Conservation (phyloP, 352 stramenopile genomes). For the Phytophthora podocarpi region DNA sequence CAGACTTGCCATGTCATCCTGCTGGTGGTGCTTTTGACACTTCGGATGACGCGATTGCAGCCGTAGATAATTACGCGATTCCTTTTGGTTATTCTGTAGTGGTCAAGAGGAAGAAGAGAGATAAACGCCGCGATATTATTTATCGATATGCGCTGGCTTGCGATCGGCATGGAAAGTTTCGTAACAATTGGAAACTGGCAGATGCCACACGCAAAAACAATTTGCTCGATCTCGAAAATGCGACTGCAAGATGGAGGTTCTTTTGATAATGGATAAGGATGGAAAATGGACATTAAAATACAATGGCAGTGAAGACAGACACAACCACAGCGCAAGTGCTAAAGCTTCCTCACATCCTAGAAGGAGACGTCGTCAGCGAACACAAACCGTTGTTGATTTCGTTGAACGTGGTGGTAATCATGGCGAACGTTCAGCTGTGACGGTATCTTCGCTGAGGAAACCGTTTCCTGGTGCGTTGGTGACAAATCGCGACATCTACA, state of each 20-base stretch:
- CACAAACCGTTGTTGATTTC: background rate
- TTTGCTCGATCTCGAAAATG: constrained; percentile 2
- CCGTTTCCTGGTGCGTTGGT: background rate
- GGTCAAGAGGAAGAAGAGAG: no score
- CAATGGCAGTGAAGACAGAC: background rate
- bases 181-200: no score
- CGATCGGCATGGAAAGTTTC: no score
- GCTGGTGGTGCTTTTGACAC: background rate
- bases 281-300: background rate
- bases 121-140: no score
- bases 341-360: constrained; percentile 1
- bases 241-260: background rate
- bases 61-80: no score
- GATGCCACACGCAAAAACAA: background rate
- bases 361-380: background rate
- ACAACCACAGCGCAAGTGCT: background rate
- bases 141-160: no score
- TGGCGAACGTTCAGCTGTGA: background rate
- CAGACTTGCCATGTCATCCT: background rate
- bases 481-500: background rate
- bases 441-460: background rate
- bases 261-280: background rate
- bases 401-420: background rate
- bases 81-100: no score
- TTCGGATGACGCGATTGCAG: no score